Conservation (phyloP, 2,329 filamentous ascomycete genomes). For the Didymella glomerata region DNA sequence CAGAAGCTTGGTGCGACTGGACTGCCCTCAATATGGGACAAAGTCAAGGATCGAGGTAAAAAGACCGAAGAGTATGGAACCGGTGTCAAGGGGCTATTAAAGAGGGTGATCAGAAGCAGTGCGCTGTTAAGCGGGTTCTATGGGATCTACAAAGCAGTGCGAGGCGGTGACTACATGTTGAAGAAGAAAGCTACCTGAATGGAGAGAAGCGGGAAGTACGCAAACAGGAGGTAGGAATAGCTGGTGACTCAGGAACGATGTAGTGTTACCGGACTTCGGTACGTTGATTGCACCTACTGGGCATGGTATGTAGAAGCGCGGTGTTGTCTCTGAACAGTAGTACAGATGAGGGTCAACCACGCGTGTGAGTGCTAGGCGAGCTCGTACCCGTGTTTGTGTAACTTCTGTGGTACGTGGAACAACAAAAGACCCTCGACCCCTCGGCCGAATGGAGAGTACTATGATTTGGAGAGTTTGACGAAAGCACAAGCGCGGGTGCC, state of each 20-base stretch:
- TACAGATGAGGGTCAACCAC: constrained; percentile 13
- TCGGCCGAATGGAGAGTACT: neutral
- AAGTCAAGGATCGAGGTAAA: constrained; percentile 58
- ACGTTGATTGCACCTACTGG: too few species aligned
- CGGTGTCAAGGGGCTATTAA: constrained; percentile 36
- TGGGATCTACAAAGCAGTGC: constrained; percentile 49
- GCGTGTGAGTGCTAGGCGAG: constrained; percentile 3
- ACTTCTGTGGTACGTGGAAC: constrained; percentile 6
- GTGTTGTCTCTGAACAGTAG: neutral
- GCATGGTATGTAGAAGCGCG: neutral
- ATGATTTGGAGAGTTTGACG: neutral
- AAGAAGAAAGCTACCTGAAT: constrained; percentile 30
- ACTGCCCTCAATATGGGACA: constrained; percentile 75
- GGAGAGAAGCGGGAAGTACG: neutral
- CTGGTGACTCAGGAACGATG: neutral
- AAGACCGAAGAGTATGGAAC: constrained; percentile 29
- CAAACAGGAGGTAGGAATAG: neutral
- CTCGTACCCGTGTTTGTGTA: constrained; percentile 8
- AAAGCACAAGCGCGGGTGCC: neutral
- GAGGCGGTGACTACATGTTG: constrained; percentile 45
- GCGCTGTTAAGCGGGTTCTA: constrained; percentile 51
- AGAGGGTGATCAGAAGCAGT: constrained; percentile 36
- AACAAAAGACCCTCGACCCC: neutral
- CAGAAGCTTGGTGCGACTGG: constrained; percentile 68
- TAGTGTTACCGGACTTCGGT: neutral